Percentiles rank a stretch among this genome's conserved stretches.
Evolutionary conservation across 2,329 filamentous ascomycete genomes (phyloP).

Genomic region (Aureobasidium leucospermi): DNA sequence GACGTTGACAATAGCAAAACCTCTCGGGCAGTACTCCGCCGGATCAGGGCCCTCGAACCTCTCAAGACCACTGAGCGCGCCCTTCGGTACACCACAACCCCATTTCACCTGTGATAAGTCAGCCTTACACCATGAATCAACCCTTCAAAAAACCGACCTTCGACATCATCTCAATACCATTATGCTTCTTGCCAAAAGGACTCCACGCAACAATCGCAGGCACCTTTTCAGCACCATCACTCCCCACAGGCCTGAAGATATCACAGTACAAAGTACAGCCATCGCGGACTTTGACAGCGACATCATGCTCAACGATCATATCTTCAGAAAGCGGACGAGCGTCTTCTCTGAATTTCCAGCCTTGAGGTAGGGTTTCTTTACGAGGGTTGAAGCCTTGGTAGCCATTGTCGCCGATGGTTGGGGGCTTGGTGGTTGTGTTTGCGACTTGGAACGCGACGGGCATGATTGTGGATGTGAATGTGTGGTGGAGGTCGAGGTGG

Average conservation of each 20-base stretch:
- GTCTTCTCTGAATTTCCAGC: conserved; percentile 17
- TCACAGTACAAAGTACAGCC: conserved; percentile 37
- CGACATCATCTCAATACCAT: not conserved
- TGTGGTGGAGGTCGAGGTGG: not conserved
- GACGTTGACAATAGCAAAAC: conserved; percentile 27
- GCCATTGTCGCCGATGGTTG: conserved; percentile 34
- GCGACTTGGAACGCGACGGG: conserved; percentile 21
- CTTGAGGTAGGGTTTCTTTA: conserved; percentile 32
- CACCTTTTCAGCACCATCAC: conserved; percentile 23
- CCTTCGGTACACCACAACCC: not conserved
- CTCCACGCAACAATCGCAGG: conserved; percentile 40
- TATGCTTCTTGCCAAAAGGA: conserved; percentile 40
- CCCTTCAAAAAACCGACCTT: not conserved
- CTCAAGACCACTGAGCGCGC: conserved; percentile 24
- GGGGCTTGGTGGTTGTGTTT: conserved; percentile 19
- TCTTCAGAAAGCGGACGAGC: conserved; percentile 23
- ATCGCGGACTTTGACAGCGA: conserved; percentile 37
- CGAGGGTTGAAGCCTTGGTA: conserved; percentile 35
- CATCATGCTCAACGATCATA: conserved; percentile 39
- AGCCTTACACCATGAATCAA: not conserved
- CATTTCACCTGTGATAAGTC: not conserved
- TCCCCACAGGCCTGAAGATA: conserved; percentile 35
- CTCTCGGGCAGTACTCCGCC: conserved; percentile 24
- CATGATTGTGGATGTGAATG: not conserved
- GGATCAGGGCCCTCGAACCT: conserved; percentile 40